Conservation (phyloP, 1,139 yeast species). For the Hyphopichia fennica region DNA sequence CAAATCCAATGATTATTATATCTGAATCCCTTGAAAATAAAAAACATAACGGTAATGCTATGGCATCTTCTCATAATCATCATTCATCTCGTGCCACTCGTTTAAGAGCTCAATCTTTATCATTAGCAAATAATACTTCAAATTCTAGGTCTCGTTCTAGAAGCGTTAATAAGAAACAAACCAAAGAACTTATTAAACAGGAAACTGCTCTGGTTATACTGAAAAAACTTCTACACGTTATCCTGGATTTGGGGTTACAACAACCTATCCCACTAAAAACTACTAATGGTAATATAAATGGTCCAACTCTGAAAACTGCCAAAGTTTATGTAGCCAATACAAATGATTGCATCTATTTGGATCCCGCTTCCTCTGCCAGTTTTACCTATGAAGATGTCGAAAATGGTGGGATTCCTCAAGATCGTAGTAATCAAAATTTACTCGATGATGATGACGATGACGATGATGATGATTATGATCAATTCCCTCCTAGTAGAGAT, state of each 20-base stretch:
- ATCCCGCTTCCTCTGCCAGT: constrained; percentile 44
- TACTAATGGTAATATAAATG: constrained; percentile 18
- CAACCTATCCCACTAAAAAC: constrained; percentile 39
- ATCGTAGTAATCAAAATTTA: constrained; percentile 7
- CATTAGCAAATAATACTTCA: constrained; percentile 12
- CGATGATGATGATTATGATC: constrained; percentile 5
- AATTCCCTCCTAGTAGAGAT: background rate
- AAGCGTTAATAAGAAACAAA: constrained; percentile 25
- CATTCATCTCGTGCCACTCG: constrained; percentile 6
- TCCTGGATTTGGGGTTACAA: constrained; percentile 43
- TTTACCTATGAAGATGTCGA: constrained; percentile 49
- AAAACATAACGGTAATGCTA: background rate
- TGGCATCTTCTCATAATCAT: background rate
- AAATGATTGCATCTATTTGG: constrained; percentile 42
- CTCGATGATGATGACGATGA: constrained; percentile 6
- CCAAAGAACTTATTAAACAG: constrained; percentile 40
- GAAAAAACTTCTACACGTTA: constrained; percentile 32
- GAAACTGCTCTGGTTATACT: constrained; percentile 40
- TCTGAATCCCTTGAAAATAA: constrained; percentile 11
- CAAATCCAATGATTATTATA: constrained; percentile 22
- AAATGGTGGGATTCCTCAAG: constrained; percentile 31
- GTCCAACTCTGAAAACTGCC: constrained; percentile 28
- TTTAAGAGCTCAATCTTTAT: constrained; percentile 19
- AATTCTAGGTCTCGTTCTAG: constrained; percentile 16
- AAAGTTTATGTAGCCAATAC: constrained; percentile 40